Evolutionary conservation across 2,329 filamentous ascomycete genomes (phyloP), one percentile per base, ranked within the genome.

Genomic region (Fusarium proliferatum): DNA sequence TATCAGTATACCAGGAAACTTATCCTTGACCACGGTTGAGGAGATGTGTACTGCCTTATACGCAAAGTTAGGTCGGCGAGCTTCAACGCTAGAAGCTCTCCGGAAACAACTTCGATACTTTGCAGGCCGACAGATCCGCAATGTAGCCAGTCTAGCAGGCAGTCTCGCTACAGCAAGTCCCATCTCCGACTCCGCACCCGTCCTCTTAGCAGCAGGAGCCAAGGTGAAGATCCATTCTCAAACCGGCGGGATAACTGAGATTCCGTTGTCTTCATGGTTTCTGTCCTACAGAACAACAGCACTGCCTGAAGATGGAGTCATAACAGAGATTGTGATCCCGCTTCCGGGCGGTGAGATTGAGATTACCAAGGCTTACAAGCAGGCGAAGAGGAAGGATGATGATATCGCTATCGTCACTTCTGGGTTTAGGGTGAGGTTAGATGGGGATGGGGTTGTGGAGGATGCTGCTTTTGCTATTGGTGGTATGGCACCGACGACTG

Each of bases 81-180:
- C 58, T 9, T 61, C 48, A 11, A 7, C 48, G 1, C 13, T 61
- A 2, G 58, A 61, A 28, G 58, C 48, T 2, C 36, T 61, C 1
- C 48, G 58, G 9, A 61, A 61, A 1, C 58, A 61, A n/a, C 58
- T 61, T 6, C 48, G 58, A 0, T 61, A 61, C 15, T 61, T 61
- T 6, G 58, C 58, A 0, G 58, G 58, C 9, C 58, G 58, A 11
- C 58, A 61, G n/a, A 61, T 61, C 12, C 58, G 58, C 8, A 61
- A 61, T 13, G 58, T 61, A 4, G 58, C 58, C 1, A 61, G 58
- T 42, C 36, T 56, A 2, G 48, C 58, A n/a, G 58, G 58, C 2
- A 61, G 58, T 56, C 58, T 61, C 5, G 58, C 58, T 4, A 61
- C 58, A 2, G 58, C 58, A 5, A 61, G 58, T 61, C 58, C 58